These are phyloP conservation scores for Aphanomyces cochlioides DNA, from an alignment of 352 stramenopile species.

Conservation along the genomic window DNA sequence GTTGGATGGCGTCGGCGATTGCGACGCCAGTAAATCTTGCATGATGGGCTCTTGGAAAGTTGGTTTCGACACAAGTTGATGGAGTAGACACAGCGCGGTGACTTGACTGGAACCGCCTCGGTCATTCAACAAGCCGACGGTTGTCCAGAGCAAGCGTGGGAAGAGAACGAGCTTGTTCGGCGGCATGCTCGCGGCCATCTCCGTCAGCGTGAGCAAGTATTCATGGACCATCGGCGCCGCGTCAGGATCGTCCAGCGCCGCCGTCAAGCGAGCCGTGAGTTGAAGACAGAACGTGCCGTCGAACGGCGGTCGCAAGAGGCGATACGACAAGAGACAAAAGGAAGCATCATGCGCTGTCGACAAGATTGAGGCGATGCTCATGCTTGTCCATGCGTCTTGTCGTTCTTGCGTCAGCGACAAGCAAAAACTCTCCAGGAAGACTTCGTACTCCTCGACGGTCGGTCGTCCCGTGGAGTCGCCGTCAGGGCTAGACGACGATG, in stretches of 20 bases:
- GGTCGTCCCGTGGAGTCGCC: neutral
- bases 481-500: neutral
- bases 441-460: neutral
- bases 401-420: neutral
- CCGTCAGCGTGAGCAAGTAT: constrained; percentile 42
- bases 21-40: constrained; percentile 16
- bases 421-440: neutral
- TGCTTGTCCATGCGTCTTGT: neutral
- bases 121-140: constrained; percentile 64
- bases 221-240: constrained; percentile 39
- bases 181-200: constrained; percentile 50
- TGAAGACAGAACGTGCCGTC: constrained; percentile 58
- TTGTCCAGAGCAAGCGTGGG: constrained; percentile 70
- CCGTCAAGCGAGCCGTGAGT: constrained; percentile 50
- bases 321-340: constrained; percentile 57
- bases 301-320: constrained; percentile 46
- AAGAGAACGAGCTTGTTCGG: constrained; percentile 55
- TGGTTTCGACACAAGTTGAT: constrained; percentile 10
- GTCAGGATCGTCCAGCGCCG: constrained; percentile 42
- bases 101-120: constrained; percentile 29
- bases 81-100: constrained; percentile 1
- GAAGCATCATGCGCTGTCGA: constrained; percentile 18
- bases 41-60: constrained; percentile 20
- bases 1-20: constrained; percentile 2
- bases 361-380: neutral